Conservation (phyloP, 805 yeast genomes). For the Candida dendrica region DNA sequence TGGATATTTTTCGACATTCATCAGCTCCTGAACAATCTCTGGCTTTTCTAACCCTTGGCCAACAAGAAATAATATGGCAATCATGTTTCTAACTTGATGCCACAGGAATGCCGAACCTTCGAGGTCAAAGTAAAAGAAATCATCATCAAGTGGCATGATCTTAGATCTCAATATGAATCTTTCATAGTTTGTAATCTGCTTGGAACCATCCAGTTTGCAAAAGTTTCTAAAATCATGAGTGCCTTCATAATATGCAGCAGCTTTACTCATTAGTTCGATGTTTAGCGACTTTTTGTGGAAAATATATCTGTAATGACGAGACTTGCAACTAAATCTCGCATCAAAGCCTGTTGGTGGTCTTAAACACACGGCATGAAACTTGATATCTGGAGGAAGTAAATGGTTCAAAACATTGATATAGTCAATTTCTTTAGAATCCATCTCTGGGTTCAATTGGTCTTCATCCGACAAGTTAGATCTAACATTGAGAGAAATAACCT, state of each 20-base stretch:
- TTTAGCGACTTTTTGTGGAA: conserved; percentile 54
- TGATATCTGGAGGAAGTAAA: conserved; percentile 71
- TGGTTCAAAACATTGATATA: conserved; percentile 73
- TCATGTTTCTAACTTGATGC: conserved; percentile 98
- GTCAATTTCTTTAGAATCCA: conserved; percentile 66
- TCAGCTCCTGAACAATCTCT: conserved; percentile 44
- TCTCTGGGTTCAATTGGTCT: conserved; percentile 48
- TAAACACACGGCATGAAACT: conserved; percentile 74
- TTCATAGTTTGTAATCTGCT: conserved; percentile 76
- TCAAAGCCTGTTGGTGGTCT: conserved; percentile 81
- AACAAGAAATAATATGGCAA: conserved; percentile 70
- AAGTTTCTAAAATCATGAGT: conserved; percentile 89
- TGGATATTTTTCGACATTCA: conserved; percentile 52
- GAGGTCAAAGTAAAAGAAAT: conserved; percentile 63
- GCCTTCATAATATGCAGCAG: conserved; percentile 59
- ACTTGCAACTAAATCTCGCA: conserved; percentile 87
- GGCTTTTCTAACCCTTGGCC: conserved; percentile 75
- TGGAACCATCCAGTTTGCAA: conserved; percentile 90
- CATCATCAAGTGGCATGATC: conserved; percentile 34
- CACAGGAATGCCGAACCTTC: conserved; percentile 88
- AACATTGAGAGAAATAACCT: conserved; percentile 75
- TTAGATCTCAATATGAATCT: conserved; percentile 52
- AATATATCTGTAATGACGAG: conserved; percentile 79
- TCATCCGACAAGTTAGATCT: conserved; percentile 61
- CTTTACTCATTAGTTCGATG: conserved; percentile 59